A percentile compares a stretch with the other conserved stretches of the same genome.
phyloP scores from a whole-genome alignment of 805 yeast species.

The Ogataea ganodermae region DNA sequence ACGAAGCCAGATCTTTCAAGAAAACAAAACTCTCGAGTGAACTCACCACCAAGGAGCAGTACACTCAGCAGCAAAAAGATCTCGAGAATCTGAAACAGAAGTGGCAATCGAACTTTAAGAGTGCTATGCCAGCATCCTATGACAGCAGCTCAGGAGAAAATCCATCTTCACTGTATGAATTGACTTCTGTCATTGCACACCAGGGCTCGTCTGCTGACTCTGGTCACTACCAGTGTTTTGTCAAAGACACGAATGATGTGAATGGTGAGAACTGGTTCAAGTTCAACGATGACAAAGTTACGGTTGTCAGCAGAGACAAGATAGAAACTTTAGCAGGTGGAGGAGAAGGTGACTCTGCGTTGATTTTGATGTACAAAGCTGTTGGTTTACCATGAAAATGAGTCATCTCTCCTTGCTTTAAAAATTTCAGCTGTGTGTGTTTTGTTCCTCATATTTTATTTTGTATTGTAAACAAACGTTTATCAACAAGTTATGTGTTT shows the following conservation, averaged over 20 bases:
- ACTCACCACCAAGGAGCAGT: constrained; percentile 54
- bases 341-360: constrained; percentile 95
- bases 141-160: constrained; percentile 63
- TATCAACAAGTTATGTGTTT: neutral
- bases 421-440: no score
- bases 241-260: constrained; percentile 64
- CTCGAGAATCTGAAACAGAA: constrained; percentile 48
- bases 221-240: constrained; percentile 94
- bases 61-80: constrained; percentile 54
- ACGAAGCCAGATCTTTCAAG: constrained; percentile 71
- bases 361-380: constrained; percentile 83
- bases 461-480: neutral
- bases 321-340: constrained; percentile 92
- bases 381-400: constrained; percentile 53
- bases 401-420: neutral
- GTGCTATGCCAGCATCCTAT: constrained; percentile 43
- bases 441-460: neutral
- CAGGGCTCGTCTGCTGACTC: constrained; percentile 95
- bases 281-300: constrained; percentile 90
- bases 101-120: constrained; percentile 47
- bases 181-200: constrained; percentile 84
- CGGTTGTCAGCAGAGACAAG: constrained; percentile 73
- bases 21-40: constrained; percentile 47
- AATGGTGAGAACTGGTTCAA: constrained; percentile 86
- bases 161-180: constrained; percentile 84